phyloP scores from a whole-genome alignment of 148 eudicot species.

The Cornus controversa region DNA sequence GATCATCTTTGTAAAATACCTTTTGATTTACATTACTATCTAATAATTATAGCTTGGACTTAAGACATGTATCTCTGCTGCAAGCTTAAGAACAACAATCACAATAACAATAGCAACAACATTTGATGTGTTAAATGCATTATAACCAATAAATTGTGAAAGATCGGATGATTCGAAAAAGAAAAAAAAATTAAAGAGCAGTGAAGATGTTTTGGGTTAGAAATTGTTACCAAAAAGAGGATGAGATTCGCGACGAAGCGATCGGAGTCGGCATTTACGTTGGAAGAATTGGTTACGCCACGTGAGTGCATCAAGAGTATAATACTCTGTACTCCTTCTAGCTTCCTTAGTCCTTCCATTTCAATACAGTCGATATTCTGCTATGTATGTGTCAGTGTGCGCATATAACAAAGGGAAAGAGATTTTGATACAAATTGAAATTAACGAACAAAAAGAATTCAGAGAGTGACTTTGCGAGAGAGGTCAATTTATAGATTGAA shows the following conservation, averaged over 20 bases:
- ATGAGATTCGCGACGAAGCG: constrained; percentile 62
- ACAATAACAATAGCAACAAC: too few species aligned
- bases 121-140: not conserved
- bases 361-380: not conserved
- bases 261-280: constrained; percentile 37
- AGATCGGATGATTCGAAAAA: not conserved
- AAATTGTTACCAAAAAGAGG: constrained; percentile 54
- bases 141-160: not conserved
- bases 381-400: too few species aligned
- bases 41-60: too few species aligned
- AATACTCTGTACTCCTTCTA: constrained; percentile 54
- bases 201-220: not conserved
- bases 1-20: not conserved
- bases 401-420: too few species aligned
- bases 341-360: constrained; percentile 68
- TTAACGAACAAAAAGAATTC: too few species aligned
- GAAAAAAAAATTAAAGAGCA: not conserved
- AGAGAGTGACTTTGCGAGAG: too few species aligned
- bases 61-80: too few species aligned
- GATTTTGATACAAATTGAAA: too few species aligned
- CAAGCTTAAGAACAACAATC: too few species aligned
- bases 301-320: constrained; percentile 37
- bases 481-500: too few species aligned
- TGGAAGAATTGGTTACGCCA: constrained; percentile 22
- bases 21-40: too few species aligned